phyloP scores from a whole-genome alignment of 2,329 filamentous ascomycete genomes.

The Colletotrichum australisinense region DNA sequence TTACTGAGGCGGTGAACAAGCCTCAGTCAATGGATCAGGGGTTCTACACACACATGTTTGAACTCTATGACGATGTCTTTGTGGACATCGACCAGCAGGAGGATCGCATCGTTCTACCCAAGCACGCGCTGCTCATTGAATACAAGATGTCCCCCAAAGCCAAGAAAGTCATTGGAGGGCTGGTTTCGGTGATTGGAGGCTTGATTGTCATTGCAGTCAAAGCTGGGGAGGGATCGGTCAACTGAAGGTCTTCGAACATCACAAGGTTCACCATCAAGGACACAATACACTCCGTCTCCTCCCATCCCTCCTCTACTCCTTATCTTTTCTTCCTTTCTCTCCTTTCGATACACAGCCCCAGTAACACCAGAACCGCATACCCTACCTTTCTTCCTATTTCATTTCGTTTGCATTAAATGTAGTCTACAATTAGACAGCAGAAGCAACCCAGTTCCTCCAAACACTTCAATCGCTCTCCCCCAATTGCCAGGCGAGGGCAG shows the following conservation, averaged over 20 bases:
- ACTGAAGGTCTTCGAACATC: neutral
- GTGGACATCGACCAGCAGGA: neutral
- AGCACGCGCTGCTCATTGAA: neutral
- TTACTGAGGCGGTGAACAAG: neutral
- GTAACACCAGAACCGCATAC: too few species aligned
- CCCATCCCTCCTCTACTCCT: too few species aligned
- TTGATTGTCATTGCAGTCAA: neutral
- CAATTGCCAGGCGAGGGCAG: slow-evolving; percentile 14
- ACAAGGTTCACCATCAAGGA: neutral
- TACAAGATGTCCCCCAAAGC: neutral
- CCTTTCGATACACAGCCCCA: too few species aligned
- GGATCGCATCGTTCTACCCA: neutral
- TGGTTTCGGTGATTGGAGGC: neutral
- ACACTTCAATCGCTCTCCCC: neutral
- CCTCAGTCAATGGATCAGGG: neutral
- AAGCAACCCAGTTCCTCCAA: too few species aligned
- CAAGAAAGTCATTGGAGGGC: neutral
- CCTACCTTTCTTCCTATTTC: too few species aligned
- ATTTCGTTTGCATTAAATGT: too few species aligned
- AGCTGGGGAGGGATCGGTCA: neutral
- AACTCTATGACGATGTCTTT: neutral
- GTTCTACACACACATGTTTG: neutral
- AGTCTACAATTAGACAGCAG: too few species aligned
- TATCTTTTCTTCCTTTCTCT: too few species aligned
- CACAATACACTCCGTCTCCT: too few species aligned